These are phyloP conservation scores for Boletellus sp. DNA, from an alignment of 768 basidiomycete genomes.

Conservation along the genomic window DNA sequence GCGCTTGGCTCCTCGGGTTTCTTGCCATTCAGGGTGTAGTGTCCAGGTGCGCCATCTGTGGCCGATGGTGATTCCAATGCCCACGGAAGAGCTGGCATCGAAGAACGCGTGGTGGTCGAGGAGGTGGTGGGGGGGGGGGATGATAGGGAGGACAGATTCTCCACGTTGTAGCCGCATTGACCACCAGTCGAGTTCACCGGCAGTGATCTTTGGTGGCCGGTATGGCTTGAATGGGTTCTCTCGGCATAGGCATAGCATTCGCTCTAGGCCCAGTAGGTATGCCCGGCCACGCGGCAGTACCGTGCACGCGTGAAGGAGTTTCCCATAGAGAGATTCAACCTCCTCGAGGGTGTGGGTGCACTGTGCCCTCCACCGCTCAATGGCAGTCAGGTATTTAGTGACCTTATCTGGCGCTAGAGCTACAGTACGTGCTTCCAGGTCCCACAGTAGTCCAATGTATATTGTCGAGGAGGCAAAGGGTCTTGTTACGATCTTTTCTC, in stretches of 20 bases:
- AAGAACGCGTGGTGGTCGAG: slow-evolving; percentile 25
- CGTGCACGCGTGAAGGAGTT: slow-evolving; percentile 22
- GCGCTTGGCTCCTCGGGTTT: slow-evolving; percentile 2
- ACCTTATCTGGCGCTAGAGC: not conserved
- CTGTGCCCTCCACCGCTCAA: not conserved
- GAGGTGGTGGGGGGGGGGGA: too few relatives aligned
- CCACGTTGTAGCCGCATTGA: not conserved
- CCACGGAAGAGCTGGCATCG: slow-evolving; percentile 37
- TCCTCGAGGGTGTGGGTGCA: not conserved
- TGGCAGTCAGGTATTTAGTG: not conserved
- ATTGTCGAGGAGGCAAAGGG: slow-evolving; percentile 1
- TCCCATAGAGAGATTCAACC: not conserved
- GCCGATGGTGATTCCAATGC: slow-evolving; percentile 35
- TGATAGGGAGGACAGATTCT: not conserved
- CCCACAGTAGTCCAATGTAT: slow-evolving; percentile 36
- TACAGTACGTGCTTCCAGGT: slow-evolving; percentile 10
- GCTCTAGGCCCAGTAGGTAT: slow-evolving; percentile 18
- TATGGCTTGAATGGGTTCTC: slow-evolving; percentile 31
- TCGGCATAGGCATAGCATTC: slow-evolving; percentile 29
- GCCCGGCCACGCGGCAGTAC: slow-evolving; percentile 30
- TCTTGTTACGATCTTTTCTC: too few relatives aligned
- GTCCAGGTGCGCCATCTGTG: slow-evolving; percentile 33
- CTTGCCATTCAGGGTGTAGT: slow-evolving; percentile 31
- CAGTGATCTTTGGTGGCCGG: not conserved
- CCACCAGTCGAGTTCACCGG: slow-evolving; percentile 35